Base-by-base conservation (phyloP, 306 rosid genomes). In the Morella rubra region DNA sequence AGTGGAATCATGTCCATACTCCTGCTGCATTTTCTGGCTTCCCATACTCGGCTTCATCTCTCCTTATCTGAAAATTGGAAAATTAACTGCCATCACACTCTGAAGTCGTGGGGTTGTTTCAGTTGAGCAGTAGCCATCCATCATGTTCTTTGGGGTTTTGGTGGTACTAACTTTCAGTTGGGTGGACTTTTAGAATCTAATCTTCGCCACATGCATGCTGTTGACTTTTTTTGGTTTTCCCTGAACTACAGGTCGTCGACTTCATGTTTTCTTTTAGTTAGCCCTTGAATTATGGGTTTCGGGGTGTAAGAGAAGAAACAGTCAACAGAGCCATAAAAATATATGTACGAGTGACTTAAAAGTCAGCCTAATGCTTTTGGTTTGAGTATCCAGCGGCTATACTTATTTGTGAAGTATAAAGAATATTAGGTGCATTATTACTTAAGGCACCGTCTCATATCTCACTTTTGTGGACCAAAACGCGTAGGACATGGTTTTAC, bases 1-100 rank as follows among this genome's bases (percentile, higher is more conserved):
- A 65, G 22, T 65, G 71, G 71, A 65, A 42, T 65, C 47, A 65
- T 42, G 71, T 65, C 49, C 49, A 18, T 24, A 41, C 50, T 18
- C 71, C 71, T 41, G 24, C 22, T 8, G 71, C 49, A 40, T 65
- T 65, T 42, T 44, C 71, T 41, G 7, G 71, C 14, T 65, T 65
- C 71, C 49, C 71, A 3, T 65, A 18, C 4, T 65, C 49, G 15
- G 24, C 49, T 41, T 65, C 71, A 4, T 65, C 20, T 24, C 20
- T 65, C 47, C 2, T 65, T 18, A 42, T 65, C 71, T 65, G 71
- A 65, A 65, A 18, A 12, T 12, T 49, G 37, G 37, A 32, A 32
- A 32, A 32, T 32, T 32, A 32, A 32, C 37, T 32, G 37, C 3
- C 37, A 32, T 32, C 37, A 9, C 16, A 0, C 53, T 12, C 12